Conservation (phyloP, 2,329 filamentous ascomycete genomes). For the Colletotrichum lentis region DNA sequence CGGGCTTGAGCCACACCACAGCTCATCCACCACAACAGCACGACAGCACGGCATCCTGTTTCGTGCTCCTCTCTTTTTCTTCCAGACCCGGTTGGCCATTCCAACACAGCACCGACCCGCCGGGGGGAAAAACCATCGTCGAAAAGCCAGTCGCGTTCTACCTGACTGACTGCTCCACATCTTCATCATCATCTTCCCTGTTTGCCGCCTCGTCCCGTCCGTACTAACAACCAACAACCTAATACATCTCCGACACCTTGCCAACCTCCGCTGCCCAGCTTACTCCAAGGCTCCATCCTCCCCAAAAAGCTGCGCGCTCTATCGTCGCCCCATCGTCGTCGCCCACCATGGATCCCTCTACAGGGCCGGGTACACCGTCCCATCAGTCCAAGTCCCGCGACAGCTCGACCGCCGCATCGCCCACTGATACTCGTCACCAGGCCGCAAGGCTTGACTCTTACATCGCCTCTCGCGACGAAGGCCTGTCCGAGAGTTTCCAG, state of each 20-base stretch:
- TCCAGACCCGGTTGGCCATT: neutral
- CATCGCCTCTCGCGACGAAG: conserved; percentile 52
- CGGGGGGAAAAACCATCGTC: conserved; percentile 2
- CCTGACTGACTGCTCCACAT: neutral
- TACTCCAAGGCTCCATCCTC: conserved; percentile 19
- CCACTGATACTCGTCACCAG: conserved; percentile 59
- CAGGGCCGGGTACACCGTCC: conserved; percentile 46
- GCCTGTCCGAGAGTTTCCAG: conserved; percentile 63
- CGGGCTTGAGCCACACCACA: conserved; percentile 1
- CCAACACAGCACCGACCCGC: neutral
- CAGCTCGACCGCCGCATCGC: conserved; percentile 53
- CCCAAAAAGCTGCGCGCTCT: conserved; percentile 22
- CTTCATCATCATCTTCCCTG: conserved; percentile 8
- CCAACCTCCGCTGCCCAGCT: conserved; percentile 28
- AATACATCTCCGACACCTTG: conserved; percentile 30
- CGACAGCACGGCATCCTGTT: neutral
- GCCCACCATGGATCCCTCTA: conserved; percentile 56
- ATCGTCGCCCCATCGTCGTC: conserved; percentile 26
- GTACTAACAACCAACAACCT: conserved; percentile 35
- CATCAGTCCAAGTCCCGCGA: conserved; percentile 48
- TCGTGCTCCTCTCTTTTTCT: neutral
- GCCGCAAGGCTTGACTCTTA: conserved; percentile 49
- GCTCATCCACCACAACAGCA: neutral
- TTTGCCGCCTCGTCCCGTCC: conserved; percentile 13
- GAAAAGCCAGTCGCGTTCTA: conserved; percentile 14